phyloP scores from a whole-genome alignment of 345 rosid genomes.

The Pistacia vera region DNA sequence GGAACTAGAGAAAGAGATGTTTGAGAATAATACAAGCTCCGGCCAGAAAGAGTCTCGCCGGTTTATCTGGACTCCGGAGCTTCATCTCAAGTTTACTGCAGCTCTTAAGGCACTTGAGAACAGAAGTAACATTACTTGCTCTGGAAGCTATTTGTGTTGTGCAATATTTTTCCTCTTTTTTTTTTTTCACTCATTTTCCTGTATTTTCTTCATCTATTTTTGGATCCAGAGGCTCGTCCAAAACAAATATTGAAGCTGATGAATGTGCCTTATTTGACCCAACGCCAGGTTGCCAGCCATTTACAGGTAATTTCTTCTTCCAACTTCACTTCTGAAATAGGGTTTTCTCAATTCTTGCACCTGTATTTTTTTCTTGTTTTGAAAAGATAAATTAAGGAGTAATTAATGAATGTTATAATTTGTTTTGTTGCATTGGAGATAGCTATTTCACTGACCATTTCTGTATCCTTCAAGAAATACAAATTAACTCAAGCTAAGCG shows the following conservation, averaged over 20 bases:
- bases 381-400: too few species aligned
- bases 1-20: background rate
- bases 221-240: conserved; percentile 46
- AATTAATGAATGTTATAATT: too few species aligned
- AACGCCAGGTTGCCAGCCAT: conserved; percentile 58
- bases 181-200: background rate
- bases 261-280: conserved; percentile 44
- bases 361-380: too few species aligned
- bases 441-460: background rate
- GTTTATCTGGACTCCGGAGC: conserved; percentile 35
- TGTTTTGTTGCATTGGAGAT: background rate
- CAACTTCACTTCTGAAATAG: background rate
- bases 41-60: background rate
- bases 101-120: conserved; percentile 44
- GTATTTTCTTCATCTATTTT: background rate
- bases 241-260: conserved; percentile 41
- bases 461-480: conserved; percentile 41
- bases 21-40: background rate
- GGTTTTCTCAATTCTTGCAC: background rate
- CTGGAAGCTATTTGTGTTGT: background rate
- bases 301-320: conserved; percentile 48
- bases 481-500: conserved; percentile 32
- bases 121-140: conserved; percentile 22
- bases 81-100: conserved; percentile 46
- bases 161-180: background rate